Evolutionary conservation across 768 basidiomycete species (phyloP).

Genomic region (Erythrobasidium yunnanense): DNA sequence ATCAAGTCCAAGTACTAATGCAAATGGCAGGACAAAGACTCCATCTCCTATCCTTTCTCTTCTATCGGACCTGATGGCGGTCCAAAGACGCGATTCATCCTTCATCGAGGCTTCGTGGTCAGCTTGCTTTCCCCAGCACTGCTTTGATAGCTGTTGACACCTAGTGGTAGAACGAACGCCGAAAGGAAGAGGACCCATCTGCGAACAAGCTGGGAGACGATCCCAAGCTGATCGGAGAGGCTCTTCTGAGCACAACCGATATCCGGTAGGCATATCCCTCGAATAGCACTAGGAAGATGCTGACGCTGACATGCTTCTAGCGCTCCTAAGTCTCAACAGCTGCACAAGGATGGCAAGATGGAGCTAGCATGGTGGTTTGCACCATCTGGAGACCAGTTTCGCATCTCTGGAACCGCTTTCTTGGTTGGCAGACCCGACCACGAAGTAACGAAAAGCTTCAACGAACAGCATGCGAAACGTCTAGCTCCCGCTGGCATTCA

Average conservation of each 20-base stretch:
- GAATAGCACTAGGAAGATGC: background rate
- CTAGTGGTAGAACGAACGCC: constrained; percentile 14
- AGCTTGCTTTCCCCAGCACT: background rate
- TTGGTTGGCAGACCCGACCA: constrained; percentile 51
- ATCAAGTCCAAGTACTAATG: no score
- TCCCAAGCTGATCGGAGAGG: constrained; percentile 1
- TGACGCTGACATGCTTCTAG: background rate
- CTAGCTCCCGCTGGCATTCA: constrained; percentile 18
- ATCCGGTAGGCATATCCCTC: background rate
- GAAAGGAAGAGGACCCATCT: constrained; percentile 30
- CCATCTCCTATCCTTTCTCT: constrained; percentile 1
- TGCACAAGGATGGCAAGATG: constrained; percentile 41
- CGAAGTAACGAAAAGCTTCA: constrained; percentile 42
- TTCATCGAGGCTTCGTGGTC: constrained; percentile 14
- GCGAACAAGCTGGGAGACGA: constrained; percentile 13
- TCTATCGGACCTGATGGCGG: constrained; percentile 20
- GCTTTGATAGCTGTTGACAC: background rate
- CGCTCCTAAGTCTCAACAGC: constrained; percentile 33
- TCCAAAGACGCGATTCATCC: constrained; percentile 20
- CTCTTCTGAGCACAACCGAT: constrained; percentile 27
- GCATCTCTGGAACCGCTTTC: constrained; percentile 53
- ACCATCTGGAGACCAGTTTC: constrained; percentile 59
- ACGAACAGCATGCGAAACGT: constrained; percentile 31
- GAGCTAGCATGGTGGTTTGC: constrained; percentile 68
- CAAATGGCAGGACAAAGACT: background rate